phyloP scores from a whole-genome alignment of 352 stramenopile species.

The Phytophthora pisi region DNA sequence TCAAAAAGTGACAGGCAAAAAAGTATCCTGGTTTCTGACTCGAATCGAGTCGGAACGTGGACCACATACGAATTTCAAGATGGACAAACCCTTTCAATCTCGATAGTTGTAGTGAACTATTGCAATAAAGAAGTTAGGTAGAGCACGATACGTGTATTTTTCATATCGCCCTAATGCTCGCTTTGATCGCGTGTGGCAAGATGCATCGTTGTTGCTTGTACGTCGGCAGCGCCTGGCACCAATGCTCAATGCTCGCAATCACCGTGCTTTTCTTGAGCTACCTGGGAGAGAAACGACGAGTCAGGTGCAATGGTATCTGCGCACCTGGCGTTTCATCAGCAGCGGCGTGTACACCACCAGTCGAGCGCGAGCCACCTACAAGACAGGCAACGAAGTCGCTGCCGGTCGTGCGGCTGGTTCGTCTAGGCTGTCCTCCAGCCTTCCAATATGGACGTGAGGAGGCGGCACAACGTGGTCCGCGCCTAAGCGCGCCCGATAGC shows the following conservation, averaged over 20 bases:
- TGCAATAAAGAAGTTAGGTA: neutral
- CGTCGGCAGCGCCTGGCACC: neutral
- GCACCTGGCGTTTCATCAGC: slow-evolving; percentile 1
- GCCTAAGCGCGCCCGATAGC: slow-evolving; percentile 14
- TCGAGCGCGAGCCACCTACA: slow-evolving; percentile 3
- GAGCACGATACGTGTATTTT: no score
- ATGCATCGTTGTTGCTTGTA: neutral
- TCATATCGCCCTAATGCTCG: no score
- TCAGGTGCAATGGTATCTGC: slow-evolving; percentile 4
- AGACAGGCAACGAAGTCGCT: slow-evolving; percentile 21
- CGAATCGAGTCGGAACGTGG: slow-evolving; percentile 17
- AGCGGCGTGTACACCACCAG: neutral
- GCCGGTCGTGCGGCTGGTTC: slow-evolving; percentile 13
- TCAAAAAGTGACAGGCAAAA: slow-evolving; percentile 11
- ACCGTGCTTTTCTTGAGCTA: slow-evolving; percentile 21
- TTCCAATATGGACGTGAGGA: slow-evolving; percentile 9
- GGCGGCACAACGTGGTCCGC: slow-evolving; percentile 1
- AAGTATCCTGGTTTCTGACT: slow-evolving; percentile 28
- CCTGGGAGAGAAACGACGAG: neutral
- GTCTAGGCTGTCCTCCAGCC: slow-evolving; percentile 11
- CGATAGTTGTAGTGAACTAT: slow-evolving; percentile 22
- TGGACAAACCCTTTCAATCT: neutral
- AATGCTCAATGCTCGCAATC: neutral
- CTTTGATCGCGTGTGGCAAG: no score
- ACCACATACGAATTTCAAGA: neutral